These are phyloP conservation scores for Amylostereum areolatum DNA, from an alignment of 1,284 basidiomycete genomes.

Conservation along the genomic window DNA sequence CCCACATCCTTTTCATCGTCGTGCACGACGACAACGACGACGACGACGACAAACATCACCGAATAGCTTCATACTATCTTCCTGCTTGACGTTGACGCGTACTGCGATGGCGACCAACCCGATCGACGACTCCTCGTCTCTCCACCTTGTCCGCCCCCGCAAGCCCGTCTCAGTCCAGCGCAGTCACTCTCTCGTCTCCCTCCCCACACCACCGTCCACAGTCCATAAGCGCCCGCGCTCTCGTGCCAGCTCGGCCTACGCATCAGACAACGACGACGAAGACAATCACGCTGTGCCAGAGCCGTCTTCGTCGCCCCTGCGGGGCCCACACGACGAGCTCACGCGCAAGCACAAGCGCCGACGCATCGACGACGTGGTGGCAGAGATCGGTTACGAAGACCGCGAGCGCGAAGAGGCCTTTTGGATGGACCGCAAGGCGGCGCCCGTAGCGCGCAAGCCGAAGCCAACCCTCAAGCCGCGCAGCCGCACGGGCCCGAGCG, in stretches of 20 bases:
- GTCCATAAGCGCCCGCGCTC: constrained; percentile 27
- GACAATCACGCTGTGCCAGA: background rate
- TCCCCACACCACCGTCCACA: constrained; percentile 31
- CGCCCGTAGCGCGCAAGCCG: background rate
- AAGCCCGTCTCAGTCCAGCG: constrained; percentile 12
- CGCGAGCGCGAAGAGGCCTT: constrained; percentile 14
- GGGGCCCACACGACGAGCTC: background rate
- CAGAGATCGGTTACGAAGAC: background rate
- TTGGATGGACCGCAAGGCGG: constrained; percentile 9
- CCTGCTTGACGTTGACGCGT: too few relatives aligned
- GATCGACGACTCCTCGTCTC: too few relatives aligned
- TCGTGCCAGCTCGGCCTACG: constrained; percentile 21
- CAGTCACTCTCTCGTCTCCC: constrained; percentile 20
- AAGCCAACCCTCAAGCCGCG: background rate
- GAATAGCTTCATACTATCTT: too few relatives aligned
- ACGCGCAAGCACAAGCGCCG: constrained; percentile 11
- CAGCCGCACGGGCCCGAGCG: background rate
- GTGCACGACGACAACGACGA: too few relatives aligned
- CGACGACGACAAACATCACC: too few relatives aligned
- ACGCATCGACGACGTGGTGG: constrained; percentile 4
- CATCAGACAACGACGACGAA: constrained; percentile 26
- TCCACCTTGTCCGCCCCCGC: background rate
- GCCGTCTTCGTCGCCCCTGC: background rate
- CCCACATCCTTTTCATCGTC: too few relatives aligned
- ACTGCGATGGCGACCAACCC: too few relatives aligned